Evolutionary conservation across 2,329 filamentous ascomycete genomes (phyloP), one percentile per base, ranked within the genome.

Genomic region (Teratosphaeria nubilosa): DNA sequence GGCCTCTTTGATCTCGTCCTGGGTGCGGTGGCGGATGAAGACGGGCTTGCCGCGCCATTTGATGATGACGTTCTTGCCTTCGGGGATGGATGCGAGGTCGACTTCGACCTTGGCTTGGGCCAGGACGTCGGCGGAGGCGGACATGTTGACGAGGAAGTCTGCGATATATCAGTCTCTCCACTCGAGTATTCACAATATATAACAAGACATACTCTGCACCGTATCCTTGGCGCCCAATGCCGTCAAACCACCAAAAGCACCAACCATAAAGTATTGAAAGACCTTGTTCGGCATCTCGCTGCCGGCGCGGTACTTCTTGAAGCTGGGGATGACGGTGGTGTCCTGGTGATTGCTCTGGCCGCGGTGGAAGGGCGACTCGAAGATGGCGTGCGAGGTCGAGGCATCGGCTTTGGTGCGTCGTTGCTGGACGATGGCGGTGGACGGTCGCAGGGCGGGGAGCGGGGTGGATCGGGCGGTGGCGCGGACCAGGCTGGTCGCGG

Each of bases 141-240:
- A 95, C 95, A 99, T 97, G 86, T 96, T 99, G 81, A 96, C 90
- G 65, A 99, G 84, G 85, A 99, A 99, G 80, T 99, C 94, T 99
- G 77, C 66, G 16, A 48, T 24, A 5, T 5, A 27, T 31, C 53
- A 53, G 37, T 52, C n/a, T 37, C 30, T 55, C 22, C 5, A 50
- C 24, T 16, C 30, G 6, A 10, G 20, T n/a, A 41, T 5, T 55
- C 27, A 41, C 2, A 4, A n/a, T 37, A 13, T 54, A 9, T 32
- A 11, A 14, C 24, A 22, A 30, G 14, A 75, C 88, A 74, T 84
- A 99, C 94, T 92, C 83, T 96, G 90, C 68, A 99, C 90, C 65
- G 94, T 97, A 70, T 89, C 90, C 87, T 99, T 99, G 74, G 92
- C 94, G 72, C 92, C 92, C 66, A 94, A 88, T 59, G 92, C 92